phyloP scores from a whole-genome alignment of 257 asterid species.

The Asclepias syriaca region DNA sequence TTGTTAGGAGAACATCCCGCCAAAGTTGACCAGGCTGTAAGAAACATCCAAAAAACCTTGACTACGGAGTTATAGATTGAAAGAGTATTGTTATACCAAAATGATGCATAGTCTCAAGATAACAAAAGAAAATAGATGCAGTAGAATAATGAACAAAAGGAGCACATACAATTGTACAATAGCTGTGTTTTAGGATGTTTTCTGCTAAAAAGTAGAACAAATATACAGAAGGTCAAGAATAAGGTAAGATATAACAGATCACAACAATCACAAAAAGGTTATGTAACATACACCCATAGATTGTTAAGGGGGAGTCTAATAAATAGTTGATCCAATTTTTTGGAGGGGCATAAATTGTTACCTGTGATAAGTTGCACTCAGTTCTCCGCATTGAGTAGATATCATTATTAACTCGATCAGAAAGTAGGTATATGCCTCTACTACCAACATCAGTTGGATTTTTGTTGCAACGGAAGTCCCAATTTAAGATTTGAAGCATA shows the following conservation, averaged over 20 bases:
- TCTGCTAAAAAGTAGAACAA: background rate
- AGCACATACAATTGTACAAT: background rate
- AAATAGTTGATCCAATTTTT: background rate
- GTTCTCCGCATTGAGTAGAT: constrained; percentile 40
- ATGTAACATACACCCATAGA: background rate
- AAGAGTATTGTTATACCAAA: too few species aligned
- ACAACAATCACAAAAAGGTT: background rate
- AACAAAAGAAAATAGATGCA: background rate
- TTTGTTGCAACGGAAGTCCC: constrained; percentile 71
- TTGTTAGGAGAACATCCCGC: constrained; percentile 73
- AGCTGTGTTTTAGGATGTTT: background rate
- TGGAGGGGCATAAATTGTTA: constrained; percentile 18
- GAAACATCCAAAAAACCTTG: constrained; percentile 18
- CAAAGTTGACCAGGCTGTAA: constrained; percentile 87
- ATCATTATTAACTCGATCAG: constrained; percentile 46
- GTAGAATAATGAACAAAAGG: background rate
- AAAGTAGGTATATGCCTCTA: constrained; percentile 52
- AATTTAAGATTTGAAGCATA: constrained; percentile 87
- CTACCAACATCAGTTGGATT: constrained; percentile 37
- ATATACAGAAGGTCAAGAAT: background rate
- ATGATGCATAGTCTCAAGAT: background rate
- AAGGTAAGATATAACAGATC: background rate
- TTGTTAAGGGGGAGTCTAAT: background rate
- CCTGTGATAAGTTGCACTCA: constrained; percentile 82
- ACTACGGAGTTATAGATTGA: background rate